phyloP scores from a whole-genome alignment of 352 stramenopile species.

The Phytophthora litchii region DNA sequence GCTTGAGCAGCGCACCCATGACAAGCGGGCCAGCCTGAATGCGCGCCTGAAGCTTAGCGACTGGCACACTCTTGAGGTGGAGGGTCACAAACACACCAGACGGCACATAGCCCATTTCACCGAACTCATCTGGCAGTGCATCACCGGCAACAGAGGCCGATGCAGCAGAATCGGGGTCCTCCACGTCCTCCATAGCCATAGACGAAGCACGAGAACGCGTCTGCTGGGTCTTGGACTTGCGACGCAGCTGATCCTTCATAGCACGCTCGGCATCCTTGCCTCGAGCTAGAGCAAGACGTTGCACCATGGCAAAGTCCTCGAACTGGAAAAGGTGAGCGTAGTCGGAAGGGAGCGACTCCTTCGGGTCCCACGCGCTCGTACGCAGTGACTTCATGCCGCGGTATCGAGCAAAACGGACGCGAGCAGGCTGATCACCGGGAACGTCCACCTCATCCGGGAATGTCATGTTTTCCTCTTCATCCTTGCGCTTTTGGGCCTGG shows the following conservation, averaged over 20 bases:
- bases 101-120: conserved; percentile 88
- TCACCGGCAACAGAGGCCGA: conserved; percentile 33
- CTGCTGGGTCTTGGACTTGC: conserved; percentile 46
- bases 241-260: conserved; percentile 69
- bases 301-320: conserved; percentile 93
- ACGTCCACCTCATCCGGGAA: conserved; percentile 97
- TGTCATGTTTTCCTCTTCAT: conserved; percentile 92
- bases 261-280: conserved; percentile 76
- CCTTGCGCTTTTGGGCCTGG: conserved; percentile 81
- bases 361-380: conserved; percentile 97
- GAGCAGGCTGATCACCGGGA: conserved; percentile 60
- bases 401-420: conserved; percentile 90
- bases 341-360: conserved; percentile 97
- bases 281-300: conserved; percentile 91
- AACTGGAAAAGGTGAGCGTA: conserved; percentile 98
- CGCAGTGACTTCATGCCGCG: conserved; percentile 96
- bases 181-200: conserved; percentile 81
- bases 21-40: conserved; percentile 69
- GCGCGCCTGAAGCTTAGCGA: conserved; percentile 57
- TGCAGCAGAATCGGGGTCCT: conserved; percentile 41
- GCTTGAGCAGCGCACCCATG: conserved; percentile 90
- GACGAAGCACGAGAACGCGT: conserved; percentile 63
- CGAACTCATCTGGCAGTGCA: conserved; percentile 53
- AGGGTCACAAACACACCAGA: conserved; percentile 94
- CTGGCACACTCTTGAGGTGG: conserved; percentile 73